These are phyloP conservation scores for Durusdinium trenchii DNA, from an alignment of 73 alveolate genomes.

Conservation along the genomic window DNA sequence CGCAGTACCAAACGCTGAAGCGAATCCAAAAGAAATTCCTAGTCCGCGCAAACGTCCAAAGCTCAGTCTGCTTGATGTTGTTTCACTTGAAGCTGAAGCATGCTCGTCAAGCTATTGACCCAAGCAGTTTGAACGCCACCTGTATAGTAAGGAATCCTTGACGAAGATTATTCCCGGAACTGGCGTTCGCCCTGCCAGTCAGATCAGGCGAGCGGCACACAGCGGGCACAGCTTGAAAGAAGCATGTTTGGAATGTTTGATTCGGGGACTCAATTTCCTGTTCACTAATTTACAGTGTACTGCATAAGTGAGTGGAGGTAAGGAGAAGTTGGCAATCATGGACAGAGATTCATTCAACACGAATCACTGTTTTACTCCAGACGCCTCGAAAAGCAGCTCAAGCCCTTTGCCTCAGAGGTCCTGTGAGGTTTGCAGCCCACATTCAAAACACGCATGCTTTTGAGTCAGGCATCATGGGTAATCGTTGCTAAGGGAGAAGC, in stretches of 20 bases:
- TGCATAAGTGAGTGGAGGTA: neutral
- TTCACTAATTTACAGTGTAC: neutral
- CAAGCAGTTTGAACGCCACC: neutral
- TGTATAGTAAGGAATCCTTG: conserved; percentile 40
- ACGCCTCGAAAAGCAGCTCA: conserved; percentile 79
- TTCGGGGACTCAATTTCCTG: too few species aligned
- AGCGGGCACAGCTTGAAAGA: neutral
- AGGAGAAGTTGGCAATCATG: neutral
- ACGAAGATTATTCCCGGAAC: conserved; percentile 91
- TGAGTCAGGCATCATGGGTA: neutral
- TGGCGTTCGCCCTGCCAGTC: conserved; percentile 87
- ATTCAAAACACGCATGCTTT: neutral
- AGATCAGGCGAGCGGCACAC: conserved; percentile 64
- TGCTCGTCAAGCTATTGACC: neutral
- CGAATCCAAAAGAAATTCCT: conserved; percentile 93
- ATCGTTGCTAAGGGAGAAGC: conserved; percentile 66
- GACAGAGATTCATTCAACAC: neutral
- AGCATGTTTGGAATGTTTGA: neutral
- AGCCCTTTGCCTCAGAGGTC: neutral
- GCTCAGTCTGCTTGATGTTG: neutral
- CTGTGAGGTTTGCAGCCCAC: neutral
- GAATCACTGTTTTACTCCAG: neutral
- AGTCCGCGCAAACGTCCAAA: conserved; percentile 46
- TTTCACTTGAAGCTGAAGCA: too few species aligned
- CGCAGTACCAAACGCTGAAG: conserved; percentile 85